Base-by-base conservation (phyloP, 1,139 yeast genomes). In the Diutina scorzettiae region DNA sequence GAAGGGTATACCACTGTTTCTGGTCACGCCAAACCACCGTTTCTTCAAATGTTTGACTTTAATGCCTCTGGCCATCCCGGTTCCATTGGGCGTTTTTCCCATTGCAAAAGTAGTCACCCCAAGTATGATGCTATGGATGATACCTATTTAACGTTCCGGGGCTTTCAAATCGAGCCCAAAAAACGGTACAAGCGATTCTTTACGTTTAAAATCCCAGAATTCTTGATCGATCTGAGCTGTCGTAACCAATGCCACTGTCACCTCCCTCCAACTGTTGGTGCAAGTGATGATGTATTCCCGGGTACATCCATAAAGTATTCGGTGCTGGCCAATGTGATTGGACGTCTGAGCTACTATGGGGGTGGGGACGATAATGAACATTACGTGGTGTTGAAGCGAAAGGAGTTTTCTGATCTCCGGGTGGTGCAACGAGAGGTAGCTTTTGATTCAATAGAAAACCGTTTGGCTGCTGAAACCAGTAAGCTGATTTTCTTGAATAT, bases 31-130 rank as follows among this genome's bases (percentile, higher is more conserved):
- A 27, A 27, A 11, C 30, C 30, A 11, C 30, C 30, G n/a, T 62
- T 62, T 44, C 52, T 68, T 46, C 69, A 68, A 46, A 67, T 68
- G 72, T 64, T 62, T 49, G 73, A 68, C 48, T 66, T 66, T 44
- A 54, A 57, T 37, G 72, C 69, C 2, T 60, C 69, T 30, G 67
- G 62, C 60, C 60, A 61, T 45, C 53, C 53, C 30, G 62, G 57
- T 1, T 48, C 54, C 37, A 56, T 67, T 28, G 56, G 58, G 47
- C 47, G 71, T 12, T 51, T 66, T 20, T 46, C 59, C 3, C 14
- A 47, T n/a, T 50, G 57, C 3, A 41, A 45, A 36, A 41, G 43
- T 11, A 56, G 62, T 41, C 50, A 49, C 5, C 33, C 44, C 4
- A 9, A 3, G 12, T 4, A 3, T 19, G 69, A 64, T 44, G 57